These are phyloP conservation scores for Aureobasidium sp. DNA, from an alignment of 2,329 filamentous ascomycete genomes.

Conservation along the genomic window DNA sequence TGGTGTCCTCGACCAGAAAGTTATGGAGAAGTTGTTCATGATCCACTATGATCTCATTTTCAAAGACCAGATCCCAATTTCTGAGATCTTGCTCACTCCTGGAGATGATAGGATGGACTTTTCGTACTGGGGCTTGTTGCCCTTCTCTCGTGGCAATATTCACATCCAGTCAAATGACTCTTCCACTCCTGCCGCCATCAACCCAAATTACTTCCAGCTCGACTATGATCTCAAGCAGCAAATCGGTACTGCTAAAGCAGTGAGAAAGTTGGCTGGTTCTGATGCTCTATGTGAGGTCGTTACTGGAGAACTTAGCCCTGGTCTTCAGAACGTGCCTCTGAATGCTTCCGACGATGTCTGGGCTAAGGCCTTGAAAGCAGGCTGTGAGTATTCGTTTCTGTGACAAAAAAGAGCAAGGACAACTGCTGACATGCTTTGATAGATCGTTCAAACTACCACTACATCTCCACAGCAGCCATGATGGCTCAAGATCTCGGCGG, in stretches of 20 bases:
- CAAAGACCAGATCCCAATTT: conserved; percentile 37
- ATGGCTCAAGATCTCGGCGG: conserved; percentile 27
- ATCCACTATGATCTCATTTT: conserved; percentile 47
- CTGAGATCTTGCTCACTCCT: conserved; percentile 40
- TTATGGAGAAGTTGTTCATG: conserved; percentile 40
- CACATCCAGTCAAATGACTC: conserved; percentile 29
- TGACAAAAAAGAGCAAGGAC: too few relatives aligned
- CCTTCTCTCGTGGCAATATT: conserved; percentile 31
- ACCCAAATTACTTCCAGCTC: conserved; percentile 37
- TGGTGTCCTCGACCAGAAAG: conserved; percentile 31
- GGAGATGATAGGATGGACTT: conserved; percentile 28
- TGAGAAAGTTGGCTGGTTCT: conserved; percentile 21
- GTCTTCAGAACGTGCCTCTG: conserved; percentile 4
- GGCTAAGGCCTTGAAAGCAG: conserved; percentile 4
- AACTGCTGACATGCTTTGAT: neutral
- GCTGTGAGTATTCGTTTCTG: neutral
- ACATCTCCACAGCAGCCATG: conserved; percentile 31
- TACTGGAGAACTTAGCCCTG: conserved; percentile 16
- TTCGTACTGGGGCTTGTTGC: conserved; percentile 32
- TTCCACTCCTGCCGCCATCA: conserved; percentile 30
- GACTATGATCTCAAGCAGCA: conserved; percentile 31
- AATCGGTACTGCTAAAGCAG: conserved; percentile 26
- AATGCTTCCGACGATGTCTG: conserved; percentile 22
- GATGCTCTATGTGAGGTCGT: conserved; percentile 22
- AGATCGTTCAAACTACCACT: conserved; percentile 28